Percentiles rank a stretch among this genome's conserved stretches.
These are phyloP conservation scores for Colletotrichum chlorophyti DNA, from an alignment of 2,329 filamentous ascomycete species.

Conservation along the genomic window DNA sequence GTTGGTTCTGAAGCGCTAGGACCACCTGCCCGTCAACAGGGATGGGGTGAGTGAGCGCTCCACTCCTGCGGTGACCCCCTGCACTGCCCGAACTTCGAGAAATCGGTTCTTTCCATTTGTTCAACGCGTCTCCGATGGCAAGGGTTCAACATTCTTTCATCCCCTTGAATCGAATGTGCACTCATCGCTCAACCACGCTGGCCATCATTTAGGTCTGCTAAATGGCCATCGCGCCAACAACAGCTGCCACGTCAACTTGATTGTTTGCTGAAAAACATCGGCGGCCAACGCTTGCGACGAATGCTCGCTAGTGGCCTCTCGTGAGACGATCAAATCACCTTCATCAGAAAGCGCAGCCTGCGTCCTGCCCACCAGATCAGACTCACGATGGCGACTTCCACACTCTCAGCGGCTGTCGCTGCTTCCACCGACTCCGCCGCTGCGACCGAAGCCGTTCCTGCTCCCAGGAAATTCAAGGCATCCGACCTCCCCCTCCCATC, in stretches of 20 bases:
- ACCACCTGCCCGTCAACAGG: neutral
- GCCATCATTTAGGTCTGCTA: neutral
- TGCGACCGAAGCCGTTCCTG: neutral
- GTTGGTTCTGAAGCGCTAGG: too few relatives aligned
- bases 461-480: conserved; percentile 66
- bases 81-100: conserved; percentile 7
- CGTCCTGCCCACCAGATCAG: too few relatives aligned
- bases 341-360: neutral
- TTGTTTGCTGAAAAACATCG: neutral
- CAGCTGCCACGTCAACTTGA: neutral
- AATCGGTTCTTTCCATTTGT: neutral
- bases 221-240: neutral
- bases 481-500: conserved; percentile 78
- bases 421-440: neutral
- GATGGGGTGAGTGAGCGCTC: conserved; percentile 3
- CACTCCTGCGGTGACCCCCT: conserved; percentile 3
- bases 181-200: neutral
- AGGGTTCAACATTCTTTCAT: conserved; percentile 4
- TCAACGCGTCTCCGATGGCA: conserved; percentile 18
- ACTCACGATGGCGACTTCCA: conserved; percentile 13
- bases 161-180: neutral
- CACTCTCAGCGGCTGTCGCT: conserved; percentile 1
- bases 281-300: neutral
- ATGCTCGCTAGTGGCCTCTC: neutral
- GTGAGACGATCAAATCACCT: neutral